Percentiles rank a stretch among this genome's conserved stretches.
phyloP scores from a whole-genome alignment of 164 flowering plant genomes.

The Chimonanthus salicifolius region DNA sequence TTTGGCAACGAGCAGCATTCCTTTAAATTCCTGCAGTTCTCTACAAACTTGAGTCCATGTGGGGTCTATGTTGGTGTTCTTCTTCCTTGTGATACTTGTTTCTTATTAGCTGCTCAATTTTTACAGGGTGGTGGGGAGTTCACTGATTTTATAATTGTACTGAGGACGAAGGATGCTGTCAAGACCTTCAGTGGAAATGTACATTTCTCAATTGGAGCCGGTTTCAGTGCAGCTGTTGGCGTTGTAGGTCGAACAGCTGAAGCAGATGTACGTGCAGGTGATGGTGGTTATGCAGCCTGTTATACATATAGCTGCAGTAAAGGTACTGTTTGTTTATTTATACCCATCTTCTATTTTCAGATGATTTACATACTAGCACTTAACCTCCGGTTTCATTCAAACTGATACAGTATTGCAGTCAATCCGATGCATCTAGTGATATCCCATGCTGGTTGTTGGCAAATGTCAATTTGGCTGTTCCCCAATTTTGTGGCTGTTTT shows the following conservation, averaged over 20 bases:
- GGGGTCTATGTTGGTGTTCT: background rate
- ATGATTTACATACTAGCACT: background rate
- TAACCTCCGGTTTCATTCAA: background rate
- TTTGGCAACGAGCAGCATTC: background rate
- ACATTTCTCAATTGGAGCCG: constrained; percentile 87
- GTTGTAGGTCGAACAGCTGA: constrained; percentile 72
- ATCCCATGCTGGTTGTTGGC: no score
- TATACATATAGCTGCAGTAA: constrained; percentile 98
- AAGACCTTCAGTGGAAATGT: constrained; percentile 74
- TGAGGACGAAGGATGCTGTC: constrained; percentile 77
- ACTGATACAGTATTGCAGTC: background rate
- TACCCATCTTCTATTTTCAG: background rate
- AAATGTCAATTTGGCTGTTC: no score
- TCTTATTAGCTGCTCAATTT: background rate
- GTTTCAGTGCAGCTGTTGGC: constrained; percentile 89
- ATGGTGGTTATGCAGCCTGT: constrained; percentile 89
- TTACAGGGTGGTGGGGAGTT: constrained; percentile 89
- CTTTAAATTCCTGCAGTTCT: no score
- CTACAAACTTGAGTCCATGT: background rate
- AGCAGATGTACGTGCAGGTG: constrained; percentile 87
- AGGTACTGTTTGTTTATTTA: constrained; percentile 34
- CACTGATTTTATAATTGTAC: constrained; percentile 83
- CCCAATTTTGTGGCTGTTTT: no score
- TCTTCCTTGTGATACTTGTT: background rate
- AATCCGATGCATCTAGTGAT: background rate